Evolutionary conservation across 228 moss, liverwort and hornwort genomes (phyloP).

Genomic region (Sphagnum magellanicum): DNA sequence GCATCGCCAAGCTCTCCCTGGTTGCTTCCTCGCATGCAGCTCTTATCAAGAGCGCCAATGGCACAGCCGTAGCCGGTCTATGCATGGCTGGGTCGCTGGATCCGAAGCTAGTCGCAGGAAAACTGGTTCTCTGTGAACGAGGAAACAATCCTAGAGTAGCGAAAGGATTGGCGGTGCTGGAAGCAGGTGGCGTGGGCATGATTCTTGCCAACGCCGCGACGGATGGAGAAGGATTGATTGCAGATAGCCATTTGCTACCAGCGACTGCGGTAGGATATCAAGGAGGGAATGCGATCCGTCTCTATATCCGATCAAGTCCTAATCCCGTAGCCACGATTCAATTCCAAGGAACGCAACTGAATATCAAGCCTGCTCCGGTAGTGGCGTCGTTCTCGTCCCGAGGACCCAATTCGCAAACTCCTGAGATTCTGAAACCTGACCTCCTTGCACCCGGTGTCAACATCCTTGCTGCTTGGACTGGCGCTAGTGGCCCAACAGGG

Average conservation of each 20-base stretch:
- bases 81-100: conserved; percentile 16
- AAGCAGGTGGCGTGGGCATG: conserved; percentile 8
- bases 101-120: conserved; percentile 27
- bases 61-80: not conserved
- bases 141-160: conserved; percentile 18
- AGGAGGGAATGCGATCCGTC: not conserved
- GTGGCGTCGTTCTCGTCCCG: not conserved
- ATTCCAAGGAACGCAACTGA: not conserved
- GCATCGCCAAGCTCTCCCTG: conserved; percentile 9
- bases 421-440: conserved; percentile 3
- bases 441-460: conserved; percentile 11
- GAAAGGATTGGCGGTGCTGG: conserved; percentile 5
- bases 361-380: not conserved
- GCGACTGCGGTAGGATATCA: not conserved
- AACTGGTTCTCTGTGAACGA: conserved; percentile 41
- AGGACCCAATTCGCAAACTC: conserved; percentile 1
- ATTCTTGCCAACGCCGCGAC: conserved; percentile 3
- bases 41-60: not conserved
- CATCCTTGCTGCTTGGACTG: conserved; percentile 15
- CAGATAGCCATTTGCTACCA: conserved; percentile 4
- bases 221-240: not conserved
- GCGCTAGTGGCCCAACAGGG: not conserved
- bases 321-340: conserved; percentile 1
- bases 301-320: not conserved
- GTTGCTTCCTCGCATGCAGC: conserved; percentile 23